phyloP scores from a whole-genome alignment of 2,329 filamentous ascomycete species.

The Fusarium nanum region DNA sequence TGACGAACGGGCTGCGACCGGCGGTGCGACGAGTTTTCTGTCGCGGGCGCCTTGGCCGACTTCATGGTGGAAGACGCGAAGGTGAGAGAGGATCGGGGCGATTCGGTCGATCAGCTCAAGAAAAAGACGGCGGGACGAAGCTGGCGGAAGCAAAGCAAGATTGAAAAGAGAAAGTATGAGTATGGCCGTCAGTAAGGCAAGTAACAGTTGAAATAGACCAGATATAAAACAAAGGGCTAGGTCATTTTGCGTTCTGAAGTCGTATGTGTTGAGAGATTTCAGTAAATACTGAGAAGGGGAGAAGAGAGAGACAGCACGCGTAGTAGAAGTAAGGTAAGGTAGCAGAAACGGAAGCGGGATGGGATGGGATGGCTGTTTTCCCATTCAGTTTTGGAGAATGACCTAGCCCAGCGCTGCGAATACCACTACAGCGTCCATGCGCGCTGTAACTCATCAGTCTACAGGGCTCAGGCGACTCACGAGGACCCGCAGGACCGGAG shows the following conservation, averaged over 20 bases:
- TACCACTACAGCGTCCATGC: slow-evolving; percentile 31
- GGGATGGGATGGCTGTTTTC: slow-evolving; percentile 30
- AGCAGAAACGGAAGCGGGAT: slow-evolving; percentile 39
- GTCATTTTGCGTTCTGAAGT: slow-evolving; percentile 42
- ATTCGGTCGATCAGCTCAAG: slow-evolving; percentile 40
- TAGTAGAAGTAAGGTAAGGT: slow-evolving; percentile 21
- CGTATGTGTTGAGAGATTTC: slow-evolving; percentile 29
- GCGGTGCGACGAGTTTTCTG: slow-evolving; percentile 62
- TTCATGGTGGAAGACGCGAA: slow-evolving; percentile 60
- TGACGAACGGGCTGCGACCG: slow-evolving; percentile 73
- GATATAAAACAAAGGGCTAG: slow-evolving; percentile 36
- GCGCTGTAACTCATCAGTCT: slow-evolving; percentile 13
- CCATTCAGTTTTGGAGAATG: slow-evolving; percentile 45
- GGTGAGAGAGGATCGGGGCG: slow-evolving; percentile 29
- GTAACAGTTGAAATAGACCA: slow-evolving; percentile 40
- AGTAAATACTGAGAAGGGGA: slow-evolving; percentile 39
- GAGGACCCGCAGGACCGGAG: slow-evolving; percentile 34
- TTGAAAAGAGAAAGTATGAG: slow-evolving; percentile 26
- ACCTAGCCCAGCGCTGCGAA: slow-evolving; percentile 30
- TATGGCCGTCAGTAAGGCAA: slow-evolving; percentile 18
- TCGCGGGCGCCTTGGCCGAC: slow-evolving; percentile 61
- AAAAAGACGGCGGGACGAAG: slow-evolving; percentile 36
- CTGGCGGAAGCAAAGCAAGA: slow-evolving; percentile 34
- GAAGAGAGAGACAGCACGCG: slow-evolving; percentile 43
- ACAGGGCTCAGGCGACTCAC: slow-evolving; percentile 17